phyloP scores from a whole-genome alignment of 768 basidiomycete species.

The Leccinellum albellum region DNA sequence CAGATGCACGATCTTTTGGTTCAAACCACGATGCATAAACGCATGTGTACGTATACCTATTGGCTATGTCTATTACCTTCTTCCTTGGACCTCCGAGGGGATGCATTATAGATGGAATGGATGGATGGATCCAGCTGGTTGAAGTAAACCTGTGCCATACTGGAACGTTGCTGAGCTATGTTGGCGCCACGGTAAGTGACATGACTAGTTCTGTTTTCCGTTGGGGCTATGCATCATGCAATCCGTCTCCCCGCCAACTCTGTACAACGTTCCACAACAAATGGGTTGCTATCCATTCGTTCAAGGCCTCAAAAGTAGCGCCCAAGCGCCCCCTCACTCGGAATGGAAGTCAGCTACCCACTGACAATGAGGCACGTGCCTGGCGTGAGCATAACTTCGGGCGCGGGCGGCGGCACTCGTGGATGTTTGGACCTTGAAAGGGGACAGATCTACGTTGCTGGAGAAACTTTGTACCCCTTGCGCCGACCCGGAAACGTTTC shows the following conservation, averaged over 20 bases:
- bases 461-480: not conserved
- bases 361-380: not conserved
- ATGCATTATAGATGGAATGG: not conserved
- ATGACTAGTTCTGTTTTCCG: not conserved
- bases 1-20: not conserved
- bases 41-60: conserved; percentile 1
- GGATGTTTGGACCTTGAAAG: not conserved
- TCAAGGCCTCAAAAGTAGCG: not conserved
- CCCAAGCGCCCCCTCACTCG: not conserved
- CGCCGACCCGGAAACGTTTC: not conserved
- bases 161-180: not conserved
- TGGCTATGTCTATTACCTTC: conserved; percentile 3
- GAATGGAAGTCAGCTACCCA: not conserved
- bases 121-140: not conserved
- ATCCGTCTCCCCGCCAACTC: not conserved
- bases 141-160: not conserved
- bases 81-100: conserved; percentile 22
- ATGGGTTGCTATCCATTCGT: not conserved
- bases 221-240: no score
- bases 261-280: not conserved
- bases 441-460: not conserved
- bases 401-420: not conserved
- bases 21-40: conserved; percentile 2
- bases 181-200: not conserved
- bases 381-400: conserved; percentile 7